phyloP scores from a whole-genome alignment of 352 stramenopile genomes.

The Halophytophthora polymorphica region DNA sequence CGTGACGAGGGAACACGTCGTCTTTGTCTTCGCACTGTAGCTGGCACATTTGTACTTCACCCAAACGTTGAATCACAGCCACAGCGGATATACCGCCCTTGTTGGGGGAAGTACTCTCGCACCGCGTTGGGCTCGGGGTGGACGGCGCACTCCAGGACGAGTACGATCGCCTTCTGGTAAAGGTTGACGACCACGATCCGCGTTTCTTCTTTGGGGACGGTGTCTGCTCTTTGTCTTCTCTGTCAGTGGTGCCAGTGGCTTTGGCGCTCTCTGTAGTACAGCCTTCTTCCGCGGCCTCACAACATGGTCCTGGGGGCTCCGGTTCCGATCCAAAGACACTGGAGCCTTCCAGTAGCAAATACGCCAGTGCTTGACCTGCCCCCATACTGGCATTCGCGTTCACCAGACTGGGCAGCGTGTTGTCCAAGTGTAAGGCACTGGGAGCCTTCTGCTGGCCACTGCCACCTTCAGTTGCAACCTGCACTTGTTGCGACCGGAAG shows the following conservation, averaged over 20 bases:
- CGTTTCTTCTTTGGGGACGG: constrained; percentile 23
- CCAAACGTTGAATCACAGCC: constrained; percentile 16
- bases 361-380: constrained; percentile 32
- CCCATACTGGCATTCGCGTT: constrained; percentile 34
- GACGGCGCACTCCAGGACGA: constrained; percentile 22
- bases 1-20: constrained; percentile 25
- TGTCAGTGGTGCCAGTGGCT: constrained; percentile 6
- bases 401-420: constrained; percentile 41
- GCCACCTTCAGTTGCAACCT: constrained; percentile 1
- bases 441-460: not conserved
- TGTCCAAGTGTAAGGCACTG: constrained; percentile 26
- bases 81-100: constrained; percentile 6
- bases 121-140: constrained; percentile 10
- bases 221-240: constrained; percentile 1
- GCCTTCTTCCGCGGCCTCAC: constrained; percentile 9
- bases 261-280: constrained; percentile 5
- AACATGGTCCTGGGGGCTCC: constrained; percentile 9
- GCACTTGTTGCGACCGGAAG: constrained; percentile 32
- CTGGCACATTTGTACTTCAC: constrained; percentile 28
- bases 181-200: constrained; percentile 39
- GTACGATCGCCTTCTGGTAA: constrained; percentile 26
- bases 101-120: not conserved
- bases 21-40: constrained; percentile 17
- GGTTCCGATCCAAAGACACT: constrained; percentile 47
- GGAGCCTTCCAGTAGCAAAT: constrained; percentile 36